These are phyloP conservation scores for Aspergillus pseudoviridinutans DNA, from an alignment of 2,329 filamentous ascomycete species.

Conservation along the genomic window DNA sequence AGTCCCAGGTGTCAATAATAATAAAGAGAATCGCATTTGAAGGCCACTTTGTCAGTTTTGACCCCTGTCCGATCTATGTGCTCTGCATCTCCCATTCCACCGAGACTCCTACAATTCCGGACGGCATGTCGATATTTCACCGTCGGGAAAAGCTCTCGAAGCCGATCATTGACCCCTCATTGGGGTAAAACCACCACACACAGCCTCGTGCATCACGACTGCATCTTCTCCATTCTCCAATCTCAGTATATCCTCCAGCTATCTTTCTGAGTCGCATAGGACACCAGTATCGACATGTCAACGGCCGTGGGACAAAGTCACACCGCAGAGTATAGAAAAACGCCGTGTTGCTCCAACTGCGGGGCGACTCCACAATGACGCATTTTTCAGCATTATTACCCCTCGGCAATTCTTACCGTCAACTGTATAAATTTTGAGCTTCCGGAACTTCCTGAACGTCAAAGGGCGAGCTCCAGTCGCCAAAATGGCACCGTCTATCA, in stretches of 20 bases:
- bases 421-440: background rate
- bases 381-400: background rate
- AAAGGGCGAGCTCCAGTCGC: background rate
- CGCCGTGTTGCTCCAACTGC: background rate
- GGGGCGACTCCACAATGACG: background rate
- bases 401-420: background rate
- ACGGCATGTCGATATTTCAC: background rate
- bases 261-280: background rate
- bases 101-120: background rate
- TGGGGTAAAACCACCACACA: too few relatives aligned
- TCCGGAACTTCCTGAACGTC: background rate
- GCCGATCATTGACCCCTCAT: too few relatives aligned
- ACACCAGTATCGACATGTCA: background rate
- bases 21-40: too few relatives aligned
- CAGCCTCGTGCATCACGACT: too few relatives aligned
- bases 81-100: too few relatives aligned
- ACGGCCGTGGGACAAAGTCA: background rate
- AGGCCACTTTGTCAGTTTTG: too few relatives aligned
- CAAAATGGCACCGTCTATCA: constrained; percentile 12
- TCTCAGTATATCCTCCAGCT: too few relatives aligned
- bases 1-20: too few relatives aligned
- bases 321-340: background rate
- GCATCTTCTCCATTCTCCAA: too few relatives aligned
- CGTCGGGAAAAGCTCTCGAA: too few relatives aligned
- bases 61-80: too few relatives aligned